phyloP scores from a whole-genome alignment of 2,329 filamentous ascomycete genomes.

The Apiospora arundinis region DNA sequence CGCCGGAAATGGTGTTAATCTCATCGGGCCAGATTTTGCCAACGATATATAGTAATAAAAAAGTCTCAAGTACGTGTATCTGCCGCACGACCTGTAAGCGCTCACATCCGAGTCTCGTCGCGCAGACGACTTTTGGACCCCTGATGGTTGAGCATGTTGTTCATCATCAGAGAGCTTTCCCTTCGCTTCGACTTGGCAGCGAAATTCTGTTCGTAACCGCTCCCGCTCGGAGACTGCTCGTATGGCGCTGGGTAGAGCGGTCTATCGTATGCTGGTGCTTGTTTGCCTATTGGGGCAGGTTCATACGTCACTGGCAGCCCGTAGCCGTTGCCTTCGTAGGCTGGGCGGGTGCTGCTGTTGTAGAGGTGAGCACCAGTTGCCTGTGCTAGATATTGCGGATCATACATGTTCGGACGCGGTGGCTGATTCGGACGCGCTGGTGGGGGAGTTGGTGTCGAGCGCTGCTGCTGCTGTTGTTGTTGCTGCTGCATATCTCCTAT shows the following conservation, averaged over 20 bases:
- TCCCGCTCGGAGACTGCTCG: constrained; percentile 38
- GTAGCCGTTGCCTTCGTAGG: constrained; percentile 52
- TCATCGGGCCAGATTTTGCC: background rate
- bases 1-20: constrained; percentile 6
- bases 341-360: constrained; percentile 44
- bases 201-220: constrained; percentile 45
- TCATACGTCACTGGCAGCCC: constrained; percentile 44
- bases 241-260: constrained; percentile 32
- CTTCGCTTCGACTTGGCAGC: constrained; percentile 54
- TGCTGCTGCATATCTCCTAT: constrained; percentile 46
- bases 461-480: constrained; percentile 44
- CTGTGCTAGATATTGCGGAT: constrained; percentile 50
- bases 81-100: background rate
- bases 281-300: constrained; percentile 30
- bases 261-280: constrained; percentile 45
- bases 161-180: constrained; percentile 66
- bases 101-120: constrained; percentile 55
- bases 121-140: constrained; percentile 59
- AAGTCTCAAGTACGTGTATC: background rate
- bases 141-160: constrained; percentile 55
- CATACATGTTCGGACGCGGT: constrained; percentile 46
- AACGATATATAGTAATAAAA: background rate
- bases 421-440: constrained; percentile 22
- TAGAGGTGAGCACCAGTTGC: constrained; percentile 37
- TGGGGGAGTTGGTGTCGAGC: constrained; percentile 58